phyloP scores from a whole-genome alignment of 371 early-diverging fungal species.

The Mucor racemosus region DNA sequence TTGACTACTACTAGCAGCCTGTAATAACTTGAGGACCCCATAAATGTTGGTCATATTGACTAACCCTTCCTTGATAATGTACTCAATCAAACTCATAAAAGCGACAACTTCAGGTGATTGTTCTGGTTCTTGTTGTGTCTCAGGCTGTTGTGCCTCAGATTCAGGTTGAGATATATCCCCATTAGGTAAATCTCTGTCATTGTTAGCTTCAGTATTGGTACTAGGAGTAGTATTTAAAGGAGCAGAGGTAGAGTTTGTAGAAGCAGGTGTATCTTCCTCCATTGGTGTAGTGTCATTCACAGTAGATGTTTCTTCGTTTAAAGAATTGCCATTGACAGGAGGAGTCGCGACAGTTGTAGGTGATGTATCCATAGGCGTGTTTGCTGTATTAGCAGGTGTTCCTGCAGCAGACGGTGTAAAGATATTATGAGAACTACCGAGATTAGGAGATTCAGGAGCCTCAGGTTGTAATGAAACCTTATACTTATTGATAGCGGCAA shows the following conservation, averaged over 20 bases:
- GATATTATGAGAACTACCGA: neutral
- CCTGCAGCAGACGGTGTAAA: neutral
- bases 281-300: neutral
- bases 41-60: conserved; percentile 72
- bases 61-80: conserved; percentile 68
- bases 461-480: conserved; percentile 5
- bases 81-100: conserved; percentile 66
- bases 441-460: neutral
- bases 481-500: conserved; percentile 54
- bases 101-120: conserved; percentile 52
- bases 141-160: neutral
- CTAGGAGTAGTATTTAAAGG: neutral
- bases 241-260: neutral
- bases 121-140: neutral
- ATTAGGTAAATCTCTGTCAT: neutral
- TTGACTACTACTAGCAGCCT: conserved; percentile 70
- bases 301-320: neutral
- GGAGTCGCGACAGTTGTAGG: neutral
- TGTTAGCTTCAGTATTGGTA: neutral
- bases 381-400: neutral
- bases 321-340: neutral
- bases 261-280: conserved; percentile 4
- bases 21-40: conserved; percentile 73
- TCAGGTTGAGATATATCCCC: neutral
- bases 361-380: neutral